Evolutionary conservation across 83 land plant species (phyloP), one percentile per base, ranked within the genome.

Genomic region (Thuja plicata): DNA sequence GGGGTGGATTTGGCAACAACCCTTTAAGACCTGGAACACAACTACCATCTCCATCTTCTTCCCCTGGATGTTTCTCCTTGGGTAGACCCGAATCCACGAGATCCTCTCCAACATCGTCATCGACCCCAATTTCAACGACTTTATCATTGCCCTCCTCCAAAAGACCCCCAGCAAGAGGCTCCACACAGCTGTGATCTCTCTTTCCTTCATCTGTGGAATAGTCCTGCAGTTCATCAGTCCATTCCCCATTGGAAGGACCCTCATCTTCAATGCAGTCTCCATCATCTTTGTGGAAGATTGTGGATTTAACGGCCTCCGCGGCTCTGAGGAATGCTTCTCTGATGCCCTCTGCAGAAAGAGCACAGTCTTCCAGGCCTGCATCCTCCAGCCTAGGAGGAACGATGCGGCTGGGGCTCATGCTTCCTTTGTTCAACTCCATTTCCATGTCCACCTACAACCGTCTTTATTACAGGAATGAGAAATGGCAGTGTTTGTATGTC

Each of bases 361-460:
- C 91, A 83, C 91, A 88, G 48, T 88, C 91, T 66, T 90, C 91
- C 21, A 90, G 86, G 78, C 91, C 91, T 24, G 91, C 91, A 81
- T 90, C 91, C 88, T 88, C 91, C 78, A 90, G 87, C 90, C 66
- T 88, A 11, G 91, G 91, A 40, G 91, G 91, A 40, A 90, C 32
- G n/a, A 66, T 27, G 27, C 73, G 8, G 8, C 8, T 66, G 32
- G 10, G 0, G 73, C 9, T 66, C 30, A 66, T 27, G 30, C 8
- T 24, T 66, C 1, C 73, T 27, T 66, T 66, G 30, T 66, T 66
- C 73, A 5, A 27, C n/a, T 66, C 73, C 73, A 66, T 66, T 27
- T 66, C 73, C 73, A 66, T 66, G 30, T 27, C n/a, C n/a, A 7
- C 7, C 30, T 66, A 27, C n/a, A 66, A 66, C 32, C 10, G 73